Evolutionary conservation across 2,329 filamentous ascomycete genomes (phyloP), one percentile per base, ranked within the genome.

Genomic region (Paraphoma chrysanthemicola): DNA sequence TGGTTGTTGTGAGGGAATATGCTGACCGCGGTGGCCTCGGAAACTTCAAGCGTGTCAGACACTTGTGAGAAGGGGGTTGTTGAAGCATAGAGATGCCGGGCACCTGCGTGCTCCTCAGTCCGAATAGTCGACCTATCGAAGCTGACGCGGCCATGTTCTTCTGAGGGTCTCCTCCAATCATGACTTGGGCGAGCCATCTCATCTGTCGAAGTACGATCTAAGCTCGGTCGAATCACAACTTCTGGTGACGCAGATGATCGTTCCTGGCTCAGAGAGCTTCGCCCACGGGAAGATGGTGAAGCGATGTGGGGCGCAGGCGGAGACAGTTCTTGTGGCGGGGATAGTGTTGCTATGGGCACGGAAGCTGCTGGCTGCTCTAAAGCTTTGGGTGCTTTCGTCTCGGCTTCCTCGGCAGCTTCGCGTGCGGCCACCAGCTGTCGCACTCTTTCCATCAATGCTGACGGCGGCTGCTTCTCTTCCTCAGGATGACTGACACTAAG

Each of bases 1-100:
- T 85, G 77, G 61, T 89, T 89, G 71, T 86, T 86, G 72, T 89
- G 87, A 2, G 86, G 82, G 59, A 83, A 88, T 33, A 88, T 82
- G 56, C 80, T 84, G 12, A 89, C 80, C 10, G 85, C 85, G 42
- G 80, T 86, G 9, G 86, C 87, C 69, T 89, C 85, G 56, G 81
- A 84, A 50, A 89, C 81, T 71, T 89, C 86, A 10, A 85, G 83
- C 0, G 83, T 85, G 43, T 79, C 63, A 62, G 83, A 60, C 74
- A 76, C 61, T 76, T 81, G 54, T 72, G 85, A 68, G 48, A 82
- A 81, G 0, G 79, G 80, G 1, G 83, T 85, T 16, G 79, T 80
- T 38, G 81, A 79, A 16, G 81, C 71, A 29, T 79, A 83, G 10
- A 82, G 77, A 44, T 83, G 81, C 16, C 81, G 78, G 12, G 72